Percentiles rank a stretch among this genome's conserved stretches.
phyloP scores from a whole-genome alignment of 441 rosid species.

The Pelargonium citronellum region DNA sequence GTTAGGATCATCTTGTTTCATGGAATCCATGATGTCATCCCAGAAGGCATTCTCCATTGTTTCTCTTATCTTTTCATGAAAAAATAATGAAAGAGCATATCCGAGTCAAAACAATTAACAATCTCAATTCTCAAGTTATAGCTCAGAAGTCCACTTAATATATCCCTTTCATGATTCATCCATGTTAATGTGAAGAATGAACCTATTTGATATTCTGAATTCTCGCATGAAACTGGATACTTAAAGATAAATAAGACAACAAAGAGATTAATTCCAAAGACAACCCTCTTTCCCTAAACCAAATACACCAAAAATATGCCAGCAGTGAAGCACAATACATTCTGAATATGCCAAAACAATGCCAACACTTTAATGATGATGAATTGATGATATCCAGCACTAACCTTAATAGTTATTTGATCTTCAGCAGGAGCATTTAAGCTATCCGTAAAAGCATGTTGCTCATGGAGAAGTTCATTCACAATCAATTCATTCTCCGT shows the following conservation, averaged over 20 bases:
- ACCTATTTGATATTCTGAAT: not conserved
- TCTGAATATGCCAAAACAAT: too few relatives aligned
- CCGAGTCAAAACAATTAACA: too few relatives aligned
- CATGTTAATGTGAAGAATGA: not conserved
- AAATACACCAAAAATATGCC: too few relatives aligned
- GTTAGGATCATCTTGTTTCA: conserved; percentile 50
- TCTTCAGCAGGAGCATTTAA: conserved; percentile 31
- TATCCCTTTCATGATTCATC: not conserved
- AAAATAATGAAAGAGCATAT: conserved; percentile 4
- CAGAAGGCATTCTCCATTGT: conserved; percentile 86
- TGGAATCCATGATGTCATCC: conserved; percentile 66
- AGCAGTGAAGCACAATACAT: too few relatives aligned
- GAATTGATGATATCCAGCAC: conserved; percentile 20
- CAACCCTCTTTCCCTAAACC: too few relatives aligned
- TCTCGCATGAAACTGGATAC: too few relatives aligned
- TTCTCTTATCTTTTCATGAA: conserved; percentile 60
- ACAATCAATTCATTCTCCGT: conserved; percentile 74
- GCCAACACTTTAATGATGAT: too few relatives aligned
- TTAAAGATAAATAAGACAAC: too few relatives aligned
- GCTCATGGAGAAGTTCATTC: conserved; percentile 62
- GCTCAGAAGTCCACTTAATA: not conserved
- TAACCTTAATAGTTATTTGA: conserved; percentile 50
- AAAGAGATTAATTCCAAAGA: too few relatives aligned
- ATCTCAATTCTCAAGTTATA: too few relatives aligned
- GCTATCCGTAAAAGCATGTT: conserved; percentile 39